phyloP scores from a whole-genome alignment of 805 yeast species.

The Hermanozyma aechmeae region DNA sequence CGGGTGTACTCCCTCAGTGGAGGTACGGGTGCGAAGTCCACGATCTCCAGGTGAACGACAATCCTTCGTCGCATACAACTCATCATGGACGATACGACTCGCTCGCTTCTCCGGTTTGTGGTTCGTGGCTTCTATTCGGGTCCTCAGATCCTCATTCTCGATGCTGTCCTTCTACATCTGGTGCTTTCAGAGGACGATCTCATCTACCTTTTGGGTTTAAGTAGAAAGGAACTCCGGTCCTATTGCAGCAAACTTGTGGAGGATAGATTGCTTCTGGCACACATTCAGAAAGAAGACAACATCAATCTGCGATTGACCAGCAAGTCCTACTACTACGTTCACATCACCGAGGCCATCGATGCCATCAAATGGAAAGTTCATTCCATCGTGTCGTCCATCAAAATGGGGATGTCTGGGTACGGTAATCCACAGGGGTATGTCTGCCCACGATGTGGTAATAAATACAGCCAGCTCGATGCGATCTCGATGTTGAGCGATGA shows the following conservation, averaged over 20 bases:
- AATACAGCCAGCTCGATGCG: constrained; percentile 82
- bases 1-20: too few relatives aligned
- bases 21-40: too few relatives aligned
- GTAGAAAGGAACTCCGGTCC: constrained; percentile 78
- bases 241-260: constrained; percentile 75
- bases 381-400: constrained; percentile 66
- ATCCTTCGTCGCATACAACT: neutral
- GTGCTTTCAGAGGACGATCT: constrained; percentile 91
- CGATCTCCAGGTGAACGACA: too few relatives aligned
- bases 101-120: constrained; percentile 62
- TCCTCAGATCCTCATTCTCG: constrained; percentile 75
- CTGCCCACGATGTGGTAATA: constrained; percentile 77
- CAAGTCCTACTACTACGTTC: constrained; percentile 79
- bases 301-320: constrained; percentile 58
- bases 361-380: constrained; percentile 95
- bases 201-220: constrained; percentile 69
- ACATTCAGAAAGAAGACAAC: constrained; percentile 55
- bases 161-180: constrained; percentile 79
- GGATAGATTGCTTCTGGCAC: constrained; percentile 67
- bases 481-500: constrained; percentile 74
- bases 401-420: constrained; percentile 75
- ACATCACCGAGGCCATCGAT: constrained; percentile 88
- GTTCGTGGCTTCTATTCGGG: constrained; percentile 81
- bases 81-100: constrained; percentile 35
- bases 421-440: constrained; percentile 91